Evolutionary conservation across 441 rosid genomes (phyloP), one percentile per base, ranked within the genome.

Genomic region (Adansonia gregorii): DNA sequence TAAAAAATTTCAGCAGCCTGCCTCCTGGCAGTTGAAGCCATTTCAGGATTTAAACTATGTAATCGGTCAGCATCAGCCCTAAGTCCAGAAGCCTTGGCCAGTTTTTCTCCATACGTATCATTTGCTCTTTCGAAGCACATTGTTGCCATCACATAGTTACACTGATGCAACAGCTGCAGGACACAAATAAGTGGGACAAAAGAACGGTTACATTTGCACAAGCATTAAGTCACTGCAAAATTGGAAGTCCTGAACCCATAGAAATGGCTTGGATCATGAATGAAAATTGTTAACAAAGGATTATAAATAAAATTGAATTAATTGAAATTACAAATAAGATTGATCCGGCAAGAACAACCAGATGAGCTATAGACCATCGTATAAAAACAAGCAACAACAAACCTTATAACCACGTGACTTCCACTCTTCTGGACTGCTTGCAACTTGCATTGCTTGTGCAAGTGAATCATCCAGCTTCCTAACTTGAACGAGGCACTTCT

Each of bases 401-500:
- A 90, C 94, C 90, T 87, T 86, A 58, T 72, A 67, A 35, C 90
- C 92, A 56, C 74, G 79, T 8, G 87, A 83, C 74, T 82, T 87
- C 92, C 89, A 87, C 75, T 90, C 89, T 27, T 83, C 88, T 3
- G 84, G 74, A 75, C 85, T 88, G 83, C 90, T 88, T 41, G 83
- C 79, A 61, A 86, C 86, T 83, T 83, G 86, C 87, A 88, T 86
- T 77, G 77, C 87, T 73, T 68, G 84, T 39, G 85, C 86, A 63
- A 87, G 84, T 8, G 77, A 76, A 19, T 74, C 77, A 78, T 88
- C 90, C 54, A 85, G 74, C 74, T 79, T 70, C 72, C 81, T 79
- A 4, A 85, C 82, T 80, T 86, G 82, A 45, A 90, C 83, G 43
- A 90, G 86, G 58, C 72, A 56, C 51, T 67, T 73, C 59, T 67